These are phyloP conservation scores for Leavenworthia alabamica DNA, from an alignment of 345 rosid species.

Conservation along the genomic window DNA sequence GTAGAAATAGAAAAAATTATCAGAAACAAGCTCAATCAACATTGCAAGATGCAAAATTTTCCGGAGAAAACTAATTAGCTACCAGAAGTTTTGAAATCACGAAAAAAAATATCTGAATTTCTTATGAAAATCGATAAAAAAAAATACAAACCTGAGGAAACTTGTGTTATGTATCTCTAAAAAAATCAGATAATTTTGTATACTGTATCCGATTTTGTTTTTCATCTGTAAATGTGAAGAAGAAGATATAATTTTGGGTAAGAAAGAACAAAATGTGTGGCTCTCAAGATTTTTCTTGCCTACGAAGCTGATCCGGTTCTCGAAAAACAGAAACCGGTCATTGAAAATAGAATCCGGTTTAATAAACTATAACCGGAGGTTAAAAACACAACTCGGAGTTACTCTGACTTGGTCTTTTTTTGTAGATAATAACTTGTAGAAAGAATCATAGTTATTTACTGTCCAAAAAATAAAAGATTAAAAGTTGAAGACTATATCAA, in stretches of 20 bases:
- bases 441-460: no score
- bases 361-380: conserved; percentile 3
- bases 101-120: neutral
- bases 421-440: no score
- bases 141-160: neutral
- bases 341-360: neutral
- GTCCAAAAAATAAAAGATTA: no score
- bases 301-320: conserved; percentile 1
- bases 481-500: no score
- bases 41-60: neutral
- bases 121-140: neutral
- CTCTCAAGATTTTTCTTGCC: neutral
- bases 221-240: neutral
- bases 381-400: no score
- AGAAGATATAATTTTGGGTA: neutral
- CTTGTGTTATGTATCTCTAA: neutral
- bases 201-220: neutral
- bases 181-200: neutral
- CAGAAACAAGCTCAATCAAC: neutral
- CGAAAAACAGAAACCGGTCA: neutral
- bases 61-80: conserved; percentile 5
- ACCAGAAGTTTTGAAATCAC: neutral
- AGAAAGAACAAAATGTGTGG: conserved; percentile 5
- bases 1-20: neutral
- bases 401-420: no score